Base-by-base conservation (phyloP, 179 eudicot species). In the Spinacia oleracea region DNA sequence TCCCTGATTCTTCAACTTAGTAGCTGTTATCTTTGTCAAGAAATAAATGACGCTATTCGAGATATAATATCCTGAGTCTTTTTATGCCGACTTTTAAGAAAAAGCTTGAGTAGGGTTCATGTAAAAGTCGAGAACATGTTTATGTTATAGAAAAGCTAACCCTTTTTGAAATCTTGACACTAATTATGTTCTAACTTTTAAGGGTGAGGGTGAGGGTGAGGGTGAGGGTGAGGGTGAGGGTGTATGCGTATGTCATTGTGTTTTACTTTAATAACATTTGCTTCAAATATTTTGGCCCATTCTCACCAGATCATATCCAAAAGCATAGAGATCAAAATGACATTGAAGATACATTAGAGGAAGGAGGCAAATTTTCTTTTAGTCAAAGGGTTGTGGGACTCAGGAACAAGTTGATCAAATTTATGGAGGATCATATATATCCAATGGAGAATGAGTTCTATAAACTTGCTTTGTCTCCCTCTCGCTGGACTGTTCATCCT, bases 401-500 rank as follows among this genome's bases (percentile, higher is more conserved):
- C 75, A 88, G 88, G 80, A 86, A 76, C 50, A 88, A 78, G 81
- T 81, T 96, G 88, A 82, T 93, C 71, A 89, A 85, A 77, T 96
- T 96, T 74, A 89, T 96, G 93, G 96, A 92, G 81, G 88, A 90
- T 77, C 93, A 87, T 76, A 84, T 96, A 82, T 96, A 91, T 81
- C 97, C 98, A 27, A 83, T 89, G 90, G 99, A 96, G 83, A 86
- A 38, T 45, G 96, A 93, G 82, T 89, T 96, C 82, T 83, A 85
- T 74, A 84, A 89, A 63, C 96, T 86, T 81, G 96, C 99, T 31
- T 79, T 74, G 31, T 89, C 97, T 60, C 73, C 88, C 80, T 84
- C 70, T 81, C 98, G 97, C 66, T 96, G 99, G 99, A 86, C 89
- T 73, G 69, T 93, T 83, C 98, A 93, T 80, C 99, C 98, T 21